Conservation (phyloP, 179 eudicot genomes). For the Drosera spatulata region DNA sequence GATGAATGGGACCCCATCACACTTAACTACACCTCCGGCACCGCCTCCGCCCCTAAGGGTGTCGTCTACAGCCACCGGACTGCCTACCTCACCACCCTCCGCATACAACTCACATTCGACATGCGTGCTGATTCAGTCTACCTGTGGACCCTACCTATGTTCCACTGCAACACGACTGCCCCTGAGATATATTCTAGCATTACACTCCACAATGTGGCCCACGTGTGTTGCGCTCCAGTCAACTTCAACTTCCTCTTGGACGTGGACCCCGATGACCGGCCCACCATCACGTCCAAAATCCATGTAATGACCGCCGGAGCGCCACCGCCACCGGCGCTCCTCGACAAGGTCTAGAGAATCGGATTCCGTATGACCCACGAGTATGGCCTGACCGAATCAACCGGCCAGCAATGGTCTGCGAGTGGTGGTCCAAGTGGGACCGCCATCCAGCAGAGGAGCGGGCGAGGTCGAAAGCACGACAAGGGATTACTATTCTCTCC, state of each 20-base stretch:
- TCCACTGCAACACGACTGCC: conserved; percentile 49
- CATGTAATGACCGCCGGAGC: conserved; percentile 58
- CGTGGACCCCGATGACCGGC: conserved; percentile 12
- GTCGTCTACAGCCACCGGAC: conserved; percentile 59
- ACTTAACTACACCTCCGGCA: conserved; percentile 67
- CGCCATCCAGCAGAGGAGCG: conserved; percentile 33
- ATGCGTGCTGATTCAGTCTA: conserved; percentile 38
- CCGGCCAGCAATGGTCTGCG: conserved; percentile 46
- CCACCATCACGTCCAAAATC: conserved; percentile 26
- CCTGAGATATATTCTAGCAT: conserved; percentile 24
- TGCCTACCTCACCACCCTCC: conserved; percentile 22
- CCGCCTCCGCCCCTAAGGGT: conserved; percentile 69
- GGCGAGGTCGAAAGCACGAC: conserved; percentile 51
- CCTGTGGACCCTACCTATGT: conserved; percentile 72
- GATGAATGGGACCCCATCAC: conserved; percentile 60
- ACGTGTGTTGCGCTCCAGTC: conserved; percentile 77
- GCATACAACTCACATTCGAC: conserved; percentile 32
- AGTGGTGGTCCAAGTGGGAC: conserved; percentile 59
- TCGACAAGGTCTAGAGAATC: too few species aligned
- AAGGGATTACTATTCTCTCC: conserved; percentile 40
- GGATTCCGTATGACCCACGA: conserved; percentile 38
- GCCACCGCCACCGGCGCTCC: too few species aligned
- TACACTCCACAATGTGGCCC: conserved; percentile 40
- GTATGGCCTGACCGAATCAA: conserved; percentile 64
- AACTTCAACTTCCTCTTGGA: conserved; percentile 58